Evolutionary conservation across 2,329 filamentous ascomycete genomes (phyloP).

Genomic region (Curvularia spicifera): DNA sequence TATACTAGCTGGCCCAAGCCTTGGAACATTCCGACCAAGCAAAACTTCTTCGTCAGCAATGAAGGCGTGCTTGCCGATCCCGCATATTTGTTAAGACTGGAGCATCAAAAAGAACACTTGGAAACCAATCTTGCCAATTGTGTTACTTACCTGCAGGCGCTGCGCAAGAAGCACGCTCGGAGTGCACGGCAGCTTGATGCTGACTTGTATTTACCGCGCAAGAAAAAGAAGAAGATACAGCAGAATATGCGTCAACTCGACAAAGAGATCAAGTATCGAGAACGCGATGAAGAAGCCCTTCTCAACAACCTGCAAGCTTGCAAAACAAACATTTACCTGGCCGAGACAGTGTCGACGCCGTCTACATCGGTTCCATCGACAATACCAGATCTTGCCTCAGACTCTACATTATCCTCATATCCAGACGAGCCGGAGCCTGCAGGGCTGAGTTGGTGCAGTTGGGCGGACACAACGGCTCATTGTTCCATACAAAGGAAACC

Average conservation of each 20-base stretch:
- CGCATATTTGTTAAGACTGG: constrained; percentile 21
- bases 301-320: constrained; percentile 44
- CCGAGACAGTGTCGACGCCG: constrained; percentile 28
- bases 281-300: constrained; percentile 40
- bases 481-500: constrained; percentile 34
- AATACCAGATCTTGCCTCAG: constrained; percentile 21
- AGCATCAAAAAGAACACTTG: constrained; percentile 33
- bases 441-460: constrained; percentile 41
- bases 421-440: constrained; percentile 26
- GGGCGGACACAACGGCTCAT: constrained; percentile 31
- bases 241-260: constrained; percentile 38
- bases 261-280: constrained; percentile 42
- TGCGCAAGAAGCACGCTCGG: constrained; percentile 41
- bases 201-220: constrained; percentile 21
- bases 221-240: constrained; percentile 42
- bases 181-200: constrained; percentile 30
- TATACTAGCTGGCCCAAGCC: not conserved
- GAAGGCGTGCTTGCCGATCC: not conserved
- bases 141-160: constrained; percentile 39
- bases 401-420: constrained; percentile 22
- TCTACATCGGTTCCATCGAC: constrained; percentile 16
- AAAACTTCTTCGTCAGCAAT: constrained; percentile 1
- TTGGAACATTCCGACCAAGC: not conserved
- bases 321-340: constrained; percentile 38
- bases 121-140: constrained; percentile 42